Conservation (phyloP, 352 stramenopile species). For the Chrysophaeum taylorii region DNA sequence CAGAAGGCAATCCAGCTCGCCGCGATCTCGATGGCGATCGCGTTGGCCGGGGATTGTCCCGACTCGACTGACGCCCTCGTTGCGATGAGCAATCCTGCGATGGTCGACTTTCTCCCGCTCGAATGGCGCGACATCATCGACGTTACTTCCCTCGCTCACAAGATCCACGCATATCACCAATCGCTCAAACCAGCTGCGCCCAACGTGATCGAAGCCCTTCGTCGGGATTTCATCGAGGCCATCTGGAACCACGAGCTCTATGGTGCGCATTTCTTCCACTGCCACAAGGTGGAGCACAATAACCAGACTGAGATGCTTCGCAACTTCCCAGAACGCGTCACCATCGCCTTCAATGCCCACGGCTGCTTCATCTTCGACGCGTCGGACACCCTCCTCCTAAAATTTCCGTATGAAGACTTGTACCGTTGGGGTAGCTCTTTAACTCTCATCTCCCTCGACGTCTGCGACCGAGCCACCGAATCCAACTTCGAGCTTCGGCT, state of each 20-base stretch:
- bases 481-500: conserved; percentile 40
- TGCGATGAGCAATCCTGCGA: no score
- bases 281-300: conserved; percentile 29
- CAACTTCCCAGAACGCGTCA: conserved; percentile 66
- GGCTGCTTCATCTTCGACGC: conserved; percentile 75
- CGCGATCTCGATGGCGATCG: conserved; percentile 54
- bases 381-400: conserved; percentile 38
- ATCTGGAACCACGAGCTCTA: conserved; percentile 64
- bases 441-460: conserved; percentile 42
- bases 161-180: conserved; percentile 41
- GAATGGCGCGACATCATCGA: conserved; percentile 62
- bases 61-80: conserved; percentile 31
- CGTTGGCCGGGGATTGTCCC: conserved; percentile 32
- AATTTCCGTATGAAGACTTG: conserved; percentile 42
- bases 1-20: conserved; percentile 53
- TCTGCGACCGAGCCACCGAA: conserved; percentile 38
- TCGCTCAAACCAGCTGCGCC: conserved; percentile 48
- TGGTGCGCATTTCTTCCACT: conserved; percentile 72
- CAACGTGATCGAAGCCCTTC: conserved; percentile 32
- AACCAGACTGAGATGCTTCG: conserved; percentile 29
- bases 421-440: conserved; percentile 43
- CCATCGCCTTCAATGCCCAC: conserved; percentile 71
- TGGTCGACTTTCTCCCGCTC: conserved; percentile 64
- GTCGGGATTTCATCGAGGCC: conserved; percentile 70
- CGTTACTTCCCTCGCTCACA: conserved; percentile 50